Conservation (phyloP, 2,329 filamentous ascomycete species). For the Teratosphaeria nubilosa region DNA sequence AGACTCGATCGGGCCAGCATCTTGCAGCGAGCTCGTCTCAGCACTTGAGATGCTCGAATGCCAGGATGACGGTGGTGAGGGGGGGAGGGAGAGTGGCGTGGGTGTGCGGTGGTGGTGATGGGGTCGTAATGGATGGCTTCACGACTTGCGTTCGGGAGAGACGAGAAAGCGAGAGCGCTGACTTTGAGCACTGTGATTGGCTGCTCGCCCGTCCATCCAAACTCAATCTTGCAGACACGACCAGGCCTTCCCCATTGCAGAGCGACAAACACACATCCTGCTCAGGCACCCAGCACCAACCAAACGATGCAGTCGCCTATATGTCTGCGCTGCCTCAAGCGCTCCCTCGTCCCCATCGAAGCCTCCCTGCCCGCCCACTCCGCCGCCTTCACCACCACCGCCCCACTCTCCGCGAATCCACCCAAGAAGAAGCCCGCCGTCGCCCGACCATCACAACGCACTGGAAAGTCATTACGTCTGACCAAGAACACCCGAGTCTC, state of each 20-base stretch:
- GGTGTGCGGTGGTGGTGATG: not conserved
- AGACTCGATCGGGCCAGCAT: conserved; percentile 93
- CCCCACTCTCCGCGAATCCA: conserved; percentile 17
- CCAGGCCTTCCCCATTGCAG: not conserved
- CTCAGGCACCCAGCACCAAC: not conserved
- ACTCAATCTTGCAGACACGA: not conserved
- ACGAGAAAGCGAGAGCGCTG: not conserved
- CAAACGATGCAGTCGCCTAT: conserved; percentile 15
- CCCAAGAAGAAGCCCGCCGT: conserved; percentile 20
- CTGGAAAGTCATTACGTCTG: conserved; percentile 19
- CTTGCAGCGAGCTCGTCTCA: conserved; percentile 33
- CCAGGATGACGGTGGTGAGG: not conserved
- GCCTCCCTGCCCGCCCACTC: conserved; percentile 5
- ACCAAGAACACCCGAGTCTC: conserved; percentile 20
- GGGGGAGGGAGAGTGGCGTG: not conserved
- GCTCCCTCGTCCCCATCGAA: conserved; percentile 11
- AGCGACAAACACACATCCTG: not conserved
- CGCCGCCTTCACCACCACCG: conserved; percentile 25
- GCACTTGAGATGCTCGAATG: conserved; percentile 20
- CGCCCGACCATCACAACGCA: conserved; percentile 9
- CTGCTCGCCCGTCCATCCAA: not conserved
- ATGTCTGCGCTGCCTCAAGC: conserved; percentile 19
- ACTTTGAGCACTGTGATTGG: not conserved
- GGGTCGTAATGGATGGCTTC: not conserved
- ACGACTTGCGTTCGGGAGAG: not conserved